phyloP scores from a whole-genome alignment of 139 green algal species.

The Chlamydomonas applanata region DNA sequence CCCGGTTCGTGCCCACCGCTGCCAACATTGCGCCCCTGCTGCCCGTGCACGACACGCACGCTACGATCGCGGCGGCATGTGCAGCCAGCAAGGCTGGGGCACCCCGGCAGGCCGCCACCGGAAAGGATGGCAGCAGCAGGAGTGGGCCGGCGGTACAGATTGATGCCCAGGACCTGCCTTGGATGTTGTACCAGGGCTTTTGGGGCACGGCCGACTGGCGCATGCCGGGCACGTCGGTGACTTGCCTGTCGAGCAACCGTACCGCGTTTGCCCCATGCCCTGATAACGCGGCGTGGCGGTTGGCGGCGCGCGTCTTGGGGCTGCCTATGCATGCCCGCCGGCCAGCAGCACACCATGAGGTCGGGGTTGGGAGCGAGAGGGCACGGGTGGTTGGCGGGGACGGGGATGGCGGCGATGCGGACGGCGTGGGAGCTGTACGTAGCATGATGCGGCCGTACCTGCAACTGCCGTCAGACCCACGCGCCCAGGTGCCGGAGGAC shows the following conservation, averaged over 20 bases:
- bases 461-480: background rate
- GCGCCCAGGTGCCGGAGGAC: background rate
- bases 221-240: background rate
- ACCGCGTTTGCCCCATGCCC: background rate
- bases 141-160: no score
- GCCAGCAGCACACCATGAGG: background rate
- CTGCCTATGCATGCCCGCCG: background rate
- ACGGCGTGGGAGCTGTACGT: no score
- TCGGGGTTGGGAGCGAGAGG: no score
- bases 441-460: background rate
- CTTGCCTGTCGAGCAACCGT: conserved; percentile 4
- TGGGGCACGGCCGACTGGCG: conserved; percentile 2
- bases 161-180: no score
- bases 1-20: background rate
- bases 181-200: background rate
- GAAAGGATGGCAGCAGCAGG: no score
- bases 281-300: background rate
- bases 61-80: no score
- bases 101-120: no score
- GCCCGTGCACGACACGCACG: no score
- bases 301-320: background rate
- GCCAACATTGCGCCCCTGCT: background rate
- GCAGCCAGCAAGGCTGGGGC: no score
- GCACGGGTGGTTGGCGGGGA: no score
- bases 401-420: no score